Percentiles rank a stretch among this genome's conserved stretches.
phyloP scores from a whole-genome alignment of 495 filamentous ascomycete species.

The Neurospora sp. region DNA sequence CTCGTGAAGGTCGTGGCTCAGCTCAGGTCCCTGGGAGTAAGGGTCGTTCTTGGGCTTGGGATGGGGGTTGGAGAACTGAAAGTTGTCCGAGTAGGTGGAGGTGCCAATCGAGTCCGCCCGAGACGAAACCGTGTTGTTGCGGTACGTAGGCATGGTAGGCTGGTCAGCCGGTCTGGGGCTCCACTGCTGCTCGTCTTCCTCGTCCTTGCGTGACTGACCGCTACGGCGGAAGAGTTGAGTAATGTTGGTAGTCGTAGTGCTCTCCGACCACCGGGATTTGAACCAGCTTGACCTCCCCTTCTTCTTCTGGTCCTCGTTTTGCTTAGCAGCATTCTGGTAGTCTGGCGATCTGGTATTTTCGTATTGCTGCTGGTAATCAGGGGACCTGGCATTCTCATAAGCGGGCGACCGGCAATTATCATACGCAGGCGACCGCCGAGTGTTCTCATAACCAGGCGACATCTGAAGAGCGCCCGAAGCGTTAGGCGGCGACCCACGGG shows the following conservation, averaged over 20 bases:
- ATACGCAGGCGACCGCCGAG: neutral
- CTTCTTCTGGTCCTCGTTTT: constrained; percentile 76
- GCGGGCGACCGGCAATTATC: constrained; percentile 19
- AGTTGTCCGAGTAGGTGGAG: constrained; percentile 47
- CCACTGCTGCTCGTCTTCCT: constrained; percentile 23
- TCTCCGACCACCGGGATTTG: constrained; percentile 92
- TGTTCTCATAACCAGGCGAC: constrained; percentile 34
- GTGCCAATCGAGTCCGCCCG: constrained; percentile 58
- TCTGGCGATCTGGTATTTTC: constrained; percentile 31
- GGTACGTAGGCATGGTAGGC: constrained; percentile 4
- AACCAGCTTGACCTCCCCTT: constrained; percentile 85
- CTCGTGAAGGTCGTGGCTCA: constrained; percentile 13
- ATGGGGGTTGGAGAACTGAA: constrained; percentile 53
- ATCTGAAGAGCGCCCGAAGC: constrained; percentile 22
- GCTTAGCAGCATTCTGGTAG: constrained; percentile 33
- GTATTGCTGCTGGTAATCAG: constrained; percentile 34
- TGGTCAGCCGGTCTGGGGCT: neutral
- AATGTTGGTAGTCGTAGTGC: constrained; percentile 67
- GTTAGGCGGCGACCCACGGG: constrained; percentile 66
- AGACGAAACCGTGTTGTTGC: constrained; percentile 32
- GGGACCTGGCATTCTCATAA: constrained; percentile 29
- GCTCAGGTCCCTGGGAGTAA: constrained; percentile 45
- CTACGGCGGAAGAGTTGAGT: constrained; percentile 42
- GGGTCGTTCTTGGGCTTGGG: constrained; percentile 48
- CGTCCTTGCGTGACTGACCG: constrained; percentile 35